These are phyloP conservation scores for Hypoxylon subgilvum DNA, from an alignment of 495 filamentous ascomycete genomes.

Conservation along the genomic window DNA sequence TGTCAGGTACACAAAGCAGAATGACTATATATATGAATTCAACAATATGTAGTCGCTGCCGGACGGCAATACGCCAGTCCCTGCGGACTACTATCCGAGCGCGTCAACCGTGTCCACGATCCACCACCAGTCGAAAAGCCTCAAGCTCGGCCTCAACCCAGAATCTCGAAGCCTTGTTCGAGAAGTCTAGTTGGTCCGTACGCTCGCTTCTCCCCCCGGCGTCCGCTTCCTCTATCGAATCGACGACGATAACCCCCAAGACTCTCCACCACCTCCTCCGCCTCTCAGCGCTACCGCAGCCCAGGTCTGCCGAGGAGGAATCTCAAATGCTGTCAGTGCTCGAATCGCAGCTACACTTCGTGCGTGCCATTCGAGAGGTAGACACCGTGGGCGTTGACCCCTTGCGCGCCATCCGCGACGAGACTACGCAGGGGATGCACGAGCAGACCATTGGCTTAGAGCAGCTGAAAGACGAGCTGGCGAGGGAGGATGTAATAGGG, in stretches of 20 bases:
- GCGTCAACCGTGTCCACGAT: constrained; percentile 15
- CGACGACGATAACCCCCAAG: constrained; percentile 49
- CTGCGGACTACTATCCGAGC: constrained; percentile 22
- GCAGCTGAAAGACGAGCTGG: constrained; percentile 47
- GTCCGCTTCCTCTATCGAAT: constrained; percentile 39
- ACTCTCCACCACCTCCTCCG: constrained; percentile 83
- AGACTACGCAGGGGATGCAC: constrained; percentile 58
- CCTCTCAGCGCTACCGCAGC: constrained; percentile 84
- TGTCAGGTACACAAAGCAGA: background rate
- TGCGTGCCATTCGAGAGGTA: constrained; percentile 79
- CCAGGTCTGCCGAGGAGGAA: constrained; percentile 63
- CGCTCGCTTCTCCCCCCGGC: constrained; percentile 69
- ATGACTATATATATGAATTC: constrained; percentile 23
- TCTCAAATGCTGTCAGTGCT: constrained; percentile 72
- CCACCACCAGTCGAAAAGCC: constrained; percentile 12
- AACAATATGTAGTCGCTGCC: constrained; percentile 34
- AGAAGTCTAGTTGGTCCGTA: constrained; percentile 84
- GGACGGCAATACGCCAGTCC: constrained; percentile 22
- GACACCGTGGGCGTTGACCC: constrained; percentile 75
- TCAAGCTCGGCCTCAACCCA: constrained; percentile 5
- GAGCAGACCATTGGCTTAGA: constrained; percentile 53
- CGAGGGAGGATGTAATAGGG: constrained; percentile 50
- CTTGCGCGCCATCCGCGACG: constrained; percentile 79
- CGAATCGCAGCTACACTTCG: constrained; percentile 85
- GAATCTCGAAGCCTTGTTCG: constrained; percentile 56